phyloP scores from a whole-genome alignment of 257 asterid genomes.

The Fraxinus anomala region DNA sequence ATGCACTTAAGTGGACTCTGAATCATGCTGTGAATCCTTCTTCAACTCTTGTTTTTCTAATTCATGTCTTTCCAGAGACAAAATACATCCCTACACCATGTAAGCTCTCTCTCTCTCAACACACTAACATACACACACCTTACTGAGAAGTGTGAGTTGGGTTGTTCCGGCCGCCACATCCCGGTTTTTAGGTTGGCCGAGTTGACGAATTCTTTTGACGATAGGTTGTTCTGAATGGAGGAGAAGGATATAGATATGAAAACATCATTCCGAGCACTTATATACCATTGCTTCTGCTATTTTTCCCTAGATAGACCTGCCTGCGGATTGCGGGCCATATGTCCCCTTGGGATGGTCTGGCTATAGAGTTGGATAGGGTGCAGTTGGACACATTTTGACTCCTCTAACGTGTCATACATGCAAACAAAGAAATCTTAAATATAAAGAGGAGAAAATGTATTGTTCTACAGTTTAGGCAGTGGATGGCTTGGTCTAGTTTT shows the following conservation, averaged over 20 bases:
- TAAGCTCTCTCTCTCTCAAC: slow-evolving; percentile 28
- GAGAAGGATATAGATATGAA: too few relatives aligned
- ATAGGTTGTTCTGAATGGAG: too few relatives aligned
- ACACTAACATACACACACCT: background rate
- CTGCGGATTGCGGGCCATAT: background rate
- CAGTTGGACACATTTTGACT: background rate
- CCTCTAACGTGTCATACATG: background rate
- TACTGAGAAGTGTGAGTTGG: background rate
- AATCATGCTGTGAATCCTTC: slow-evolving; percentile 28
- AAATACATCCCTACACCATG: slow-evolving; percentile 75
- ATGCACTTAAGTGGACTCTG: slow-evolving; percentile 56
- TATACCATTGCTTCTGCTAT: too few relatives aligned
- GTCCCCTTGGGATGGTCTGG: too few relatives aligned
- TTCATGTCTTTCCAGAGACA: slow-evolving; percentile 65
- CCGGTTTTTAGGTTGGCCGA: background rate
- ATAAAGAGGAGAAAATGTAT: background rate
- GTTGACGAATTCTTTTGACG: too few relatives aligned
- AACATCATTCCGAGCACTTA: too few relatives aligned
- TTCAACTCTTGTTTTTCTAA: slow-evolving; percentile 49
- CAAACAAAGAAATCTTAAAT: background rate
- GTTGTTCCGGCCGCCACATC: background rate
- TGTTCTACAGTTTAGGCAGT: background rate
- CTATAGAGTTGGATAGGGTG: background rate
- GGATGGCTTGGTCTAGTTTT: background rate
- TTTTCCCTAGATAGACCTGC: background rate